Evolutionary conservation across 257 asterid species (phyloP).

Genomic region (Jaltomata sinuosa): DNA sequence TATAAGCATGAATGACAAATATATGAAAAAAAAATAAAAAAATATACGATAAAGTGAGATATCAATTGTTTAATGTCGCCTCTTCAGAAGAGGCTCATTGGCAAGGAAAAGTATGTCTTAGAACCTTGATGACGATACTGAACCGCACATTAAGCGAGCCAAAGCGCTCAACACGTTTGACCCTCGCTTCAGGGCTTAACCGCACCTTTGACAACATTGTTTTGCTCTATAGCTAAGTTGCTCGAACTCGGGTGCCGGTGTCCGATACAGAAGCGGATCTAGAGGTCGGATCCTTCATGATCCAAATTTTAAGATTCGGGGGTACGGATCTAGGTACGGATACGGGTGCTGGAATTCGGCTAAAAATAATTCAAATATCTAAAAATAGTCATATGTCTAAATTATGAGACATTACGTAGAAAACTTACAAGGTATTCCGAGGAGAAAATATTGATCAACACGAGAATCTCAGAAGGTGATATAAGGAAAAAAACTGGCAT

Average conservation of each 20-base stretch:
- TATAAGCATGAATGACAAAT: no score
- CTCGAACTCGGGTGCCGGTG: background rate
- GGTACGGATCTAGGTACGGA: background rate
- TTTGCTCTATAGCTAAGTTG: background rate
- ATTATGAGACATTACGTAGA: background rate
- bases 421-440: background rate
- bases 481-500: background rate
- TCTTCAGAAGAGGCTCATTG: no score
- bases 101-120: no score
- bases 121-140: no score
- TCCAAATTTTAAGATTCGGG: background rate
- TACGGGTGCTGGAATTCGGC: background rate
- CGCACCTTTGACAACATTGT: no score
- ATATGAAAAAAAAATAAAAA: no score
- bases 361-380: background rate
- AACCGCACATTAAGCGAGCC: no score
- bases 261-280: background rate
- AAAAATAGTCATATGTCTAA: background rate
- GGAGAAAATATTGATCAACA: background rate
- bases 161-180: no score
- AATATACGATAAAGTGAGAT: no score
- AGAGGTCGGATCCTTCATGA: background rate
- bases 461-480: background rate
- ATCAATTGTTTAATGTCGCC: no score
- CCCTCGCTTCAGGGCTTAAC: no score